Base-by-base conservation (phyloP, 1,139 yeast genomes). In the Suhomyces taliae region DNA sequence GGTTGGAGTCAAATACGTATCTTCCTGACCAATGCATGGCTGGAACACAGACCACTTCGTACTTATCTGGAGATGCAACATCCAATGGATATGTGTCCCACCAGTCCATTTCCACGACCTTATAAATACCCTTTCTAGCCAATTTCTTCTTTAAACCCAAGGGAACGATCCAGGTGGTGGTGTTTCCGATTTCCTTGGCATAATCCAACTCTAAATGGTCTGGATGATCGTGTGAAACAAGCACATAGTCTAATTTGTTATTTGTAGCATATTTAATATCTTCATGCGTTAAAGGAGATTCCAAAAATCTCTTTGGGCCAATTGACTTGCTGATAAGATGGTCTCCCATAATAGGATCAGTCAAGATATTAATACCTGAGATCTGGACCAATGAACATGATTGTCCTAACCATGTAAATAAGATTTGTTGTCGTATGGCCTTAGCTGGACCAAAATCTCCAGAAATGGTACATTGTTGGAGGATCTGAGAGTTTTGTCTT, bases 1-100 rank as follows among this genome's bases (percentile, higher is more conserved):
- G 70, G 64, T 91, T 91, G 1, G 95, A 80, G 62, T 91, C 98
- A 27, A 84, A 61, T 29, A 91, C 66, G 40, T 80, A 79, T 38
- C 97, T 67, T 0, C 97, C 98, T 1, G 96, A 87, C 98, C 98
- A 91, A 66, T 91, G 98, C 97, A 91, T 91, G 0, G 97, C 90
- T 0, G 98, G 98, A 0, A 95, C 80, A 65, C 97, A 89, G 1
- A 89, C 90, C 32, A 91, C 72, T 55, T 88, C 91, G 71, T 87
- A 90, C 24, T 77, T 71, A 48, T 81, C 85, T 2, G 71, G 67
- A 3, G 53, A 55, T n/a, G 59, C 56, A 42, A 69, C 61, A 14
- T 68, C 69, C 41, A 86, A 59, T 7, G 78, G 71, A 3, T 79
- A 63, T 14, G 78, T 72, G 46, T 90, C 91, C 98, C 98, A 91